phyloP scores from a whole-genome alignment of 139 green algal genomes.

The Trebouxia sp. region DNA sequence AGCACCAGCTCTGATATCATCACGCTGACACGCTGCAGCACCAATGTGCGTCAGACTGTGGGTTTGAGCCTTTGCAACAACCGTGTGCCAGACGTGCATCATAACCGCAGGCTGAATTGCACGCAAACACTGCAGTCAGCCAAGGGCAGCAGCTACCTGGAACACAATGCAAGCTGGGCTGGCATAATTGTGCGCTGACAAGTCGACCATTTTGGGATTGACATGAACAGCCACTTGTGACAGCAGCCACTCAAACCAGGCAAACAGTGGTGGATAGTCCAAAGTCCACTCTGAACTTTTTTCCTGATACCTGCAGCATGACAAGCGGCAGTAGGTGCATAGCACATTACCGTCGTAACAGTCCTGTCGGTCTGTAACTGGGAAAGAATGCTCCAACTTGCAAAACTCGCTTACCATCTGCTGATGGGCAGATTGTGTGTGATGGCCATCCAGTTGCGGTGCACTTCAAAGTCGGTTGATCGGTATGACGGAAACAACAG shows the following conservation, averaged over 20 bases:
- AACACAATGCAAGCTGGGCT: conserved; percentile 74
- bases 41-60: neutral
- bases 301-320: conserved; percentile 79
- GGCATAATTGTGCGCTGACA: conserved; percentile 69
- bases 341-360: neutral
- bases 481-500: conserved; percentile 85
- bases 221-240: conserved; percentile 59
- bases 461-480: conserved; percentile 97
- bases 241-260: conserved; percentile 88
- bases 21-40: conserved; percentile 66
- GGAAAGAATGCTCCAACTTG: neutral
- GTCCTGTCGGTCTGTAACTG: neutral
- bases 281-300: conserved; percentile 92
- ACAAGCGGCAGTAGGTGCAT: neutral
- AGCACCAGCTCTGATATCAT: conserved; percentile 69
- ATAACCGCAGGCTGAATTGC: neutral
- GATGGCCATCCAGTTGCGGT: conserved; percentile 96
- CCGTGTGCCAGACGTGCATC: too few relatives aligned
- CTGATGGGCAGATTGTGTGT: conserved; percentile 74
- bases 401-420: conserved; percentile 60
- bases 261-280: conserved; percentile 97
- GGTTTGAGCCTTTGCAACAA: neutral
- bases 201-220: conserved; percentile 82
- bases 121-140: neutral
- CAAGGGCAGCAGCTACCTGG: conserved; percentile 47